phyloP scores from a whole-genome alignment of 1,284 basidiomycete genomes.

The Trametes pubescens region DNA sequence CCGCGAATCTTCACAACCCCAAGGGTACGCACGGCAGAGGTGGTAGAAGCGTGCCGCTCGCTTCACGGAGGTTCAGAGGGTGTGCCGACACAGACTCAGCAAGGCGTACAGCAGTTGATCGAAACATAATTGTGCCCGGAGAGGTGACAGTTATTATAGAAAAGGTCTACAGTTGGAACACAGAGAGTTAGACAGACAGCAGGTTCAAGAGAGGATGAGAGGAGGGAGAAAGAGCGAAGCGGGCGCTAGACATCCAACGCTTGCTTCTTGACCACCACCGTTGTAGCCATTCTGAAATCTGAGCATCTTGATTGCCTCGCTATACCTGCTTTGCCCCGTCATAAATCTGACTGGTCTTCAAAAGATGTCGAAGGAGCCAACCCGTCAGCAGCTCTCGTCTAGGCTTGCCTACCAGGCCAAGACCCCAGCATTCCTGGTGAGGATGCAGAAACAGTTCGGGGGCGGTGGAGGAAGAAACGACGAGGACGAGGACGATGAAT shows the following conservation, averaged over 20 bases:
- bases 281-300: not conserved
- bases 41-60: constrained; percentile 78
- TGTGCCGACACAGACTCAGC: constrained; percentile 70
- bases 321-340: not conserved
- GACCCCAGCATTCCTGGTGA: constrained; percentile 40
- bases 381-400: constrained; percentile 42
- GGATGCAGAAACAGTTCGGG: constrained; percentile 36
- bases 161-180: not conserved
- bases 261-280: constrained; percentile 3
- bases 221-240: not conserved
- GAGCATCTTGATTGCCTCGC: not conserved
- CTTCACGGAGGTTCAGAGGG: constrained; percentile 70
- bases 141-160: not conserved
- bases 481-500: constrained; percentile 41
- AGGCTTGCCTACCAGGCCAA: constrained; percentile 40
- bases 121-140: constrained; percentile 47
- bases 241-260: not conserved
- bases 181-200: not conserved
- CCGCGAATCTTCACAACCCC: not conserved
- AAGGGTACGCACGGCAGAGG: constrained; percentile 73
- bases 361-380: constrained; percentile 42
- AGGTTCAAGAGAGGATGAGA: not conserved
- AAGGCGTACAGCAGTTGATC: constrained; percentile 57
- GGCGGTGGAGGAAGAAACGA: constrained; percentile 13
- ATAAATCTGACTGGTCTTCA: not conserved